Evolutionary conservation across 768 basidiomycete genomes (phyloP).

Genomic region (Pholiota molesta): DNA sequence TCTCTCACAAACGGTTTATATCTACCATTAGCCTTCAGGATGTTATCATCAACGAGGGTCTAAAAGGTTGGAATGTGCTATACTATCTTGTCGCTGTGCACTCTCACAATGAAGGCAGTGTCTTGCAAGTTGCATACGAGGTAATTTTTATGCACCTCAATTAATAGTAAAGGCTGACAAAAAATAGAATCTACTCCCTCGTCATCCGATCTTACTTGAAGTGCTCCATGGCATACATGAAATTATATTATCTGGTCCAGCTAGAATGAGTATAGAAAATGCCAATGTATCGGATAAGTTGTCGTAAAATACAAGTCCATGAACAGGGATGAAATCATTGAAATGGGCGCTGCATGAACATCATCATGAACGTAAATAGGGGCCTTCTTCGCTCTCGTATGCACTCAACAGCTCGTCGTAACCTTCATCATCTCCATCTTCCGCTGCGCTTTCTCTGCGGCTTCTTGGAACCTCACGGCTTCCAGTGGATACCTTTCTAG

Average conservation of each 20-base stretch:
- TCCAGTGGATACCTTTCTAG: constrained; percentile 52
- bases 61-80: constrained; percentile 71
- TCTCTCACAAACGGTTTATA: constrained; percentile 57
- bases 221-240: constrained; percentile 67
- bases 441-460: constrained; percentile 63
- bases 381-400: constrained; percentile 75
- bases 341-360: neutral
- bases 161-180: constrained; percentile 6
- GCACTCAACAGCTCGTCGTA: constrained; percentile 80
- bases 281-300: constrained; percentile 4
- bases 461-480: constrained; percentile 40
- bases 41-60: constrained; percentile 74
- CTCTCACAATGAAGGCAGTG: constrained; percentile 28
- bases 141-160: constrained; percentile 37
- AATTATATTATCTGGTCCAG: constrained; percentile 26
- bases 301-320: constrained; percentile 6
- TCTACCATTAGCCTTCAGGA: constrained; percentile 57
- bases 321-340: constrained; percentile 5
- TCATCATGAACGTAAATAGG: constrained; percentile 20
- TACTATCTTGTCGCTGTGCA: constrained; percentile 63
- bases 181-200: constrained; percentile 65
- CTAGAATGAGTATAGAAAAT: constrained; percentile 4
- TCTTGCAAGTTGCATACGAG: constrained; percentile 61
- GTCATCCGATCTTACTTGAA: constrained; percentile 58
- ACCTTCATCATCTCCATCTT: constrained; percentile 78